These are phyloP conservation scores for Picochlorum sp. DNA, from an alignment of 139 green algal genomes.

Conservation along the genomic window DNA sequence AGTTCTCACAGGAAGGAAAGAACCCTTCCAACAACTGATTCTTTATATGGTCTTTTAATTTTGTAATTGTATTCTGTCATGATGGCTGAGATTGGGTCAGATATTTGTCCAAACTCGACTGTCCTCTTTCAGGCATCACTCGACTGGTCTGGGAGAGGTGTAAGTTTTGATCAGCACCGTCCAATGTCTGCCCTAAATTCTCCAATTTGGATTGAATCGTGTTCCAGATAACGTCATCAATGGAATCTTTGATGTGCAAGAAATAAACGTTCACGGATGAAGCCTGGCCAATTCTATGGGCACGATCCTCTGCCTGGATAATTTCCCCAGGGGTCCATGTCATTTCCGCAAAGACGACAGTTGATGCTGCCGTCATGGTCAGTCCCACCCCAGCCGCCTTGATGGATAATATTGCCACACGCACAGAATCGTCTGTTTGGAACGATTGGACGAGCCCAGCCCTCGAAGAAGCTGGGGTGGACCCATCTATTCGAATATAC, in stretches of 20 bases:
- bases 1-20: not conserved
- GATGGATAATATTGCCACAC: constrained; percentile 80
- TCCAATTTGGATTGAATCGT: constrained; percentile 59
- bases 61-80: not conserved
- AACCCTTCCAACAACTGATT: not conserved
- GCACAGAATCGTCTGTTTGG: constrained; percentile 43
- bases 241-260: constrained; percentile 59
- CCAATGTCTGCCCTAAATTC: constrained; percentile 60
- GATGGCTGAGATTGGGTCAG: not conserved
- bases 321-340: constrained; percentile 45
- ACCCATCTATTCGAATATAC: constrained; percentile 87
- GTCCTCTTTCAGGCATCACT: constrained; percentile 11
- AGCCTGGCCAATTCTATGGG: constrained; percentile 61
- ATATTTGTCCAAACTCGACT: not conserved
- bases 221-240: constrained; percentile 85
- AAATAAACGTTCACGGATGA: constrained; percentile 63
- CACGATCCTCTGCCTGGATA: constrained; percentile 54
- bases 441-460: constrained; percentile 48
- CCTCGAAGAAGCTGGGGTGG: constrained; percentile 49
- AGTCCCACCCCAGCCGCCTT: constrained; percentile 81
- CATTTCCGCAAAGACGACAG: constrained; percentile 84
- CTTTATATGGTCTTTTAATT: not conserved
- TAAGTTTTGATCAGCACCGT: constrained; percentile 37
- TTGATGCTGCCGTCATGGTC: constrained; percentile 74
- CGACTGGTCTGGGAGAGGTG: constrained; percentile 14